Conservation (phyloP, 1,284 basidiomycete species). For the Phellopilus nigrolimitatus region DNA sequence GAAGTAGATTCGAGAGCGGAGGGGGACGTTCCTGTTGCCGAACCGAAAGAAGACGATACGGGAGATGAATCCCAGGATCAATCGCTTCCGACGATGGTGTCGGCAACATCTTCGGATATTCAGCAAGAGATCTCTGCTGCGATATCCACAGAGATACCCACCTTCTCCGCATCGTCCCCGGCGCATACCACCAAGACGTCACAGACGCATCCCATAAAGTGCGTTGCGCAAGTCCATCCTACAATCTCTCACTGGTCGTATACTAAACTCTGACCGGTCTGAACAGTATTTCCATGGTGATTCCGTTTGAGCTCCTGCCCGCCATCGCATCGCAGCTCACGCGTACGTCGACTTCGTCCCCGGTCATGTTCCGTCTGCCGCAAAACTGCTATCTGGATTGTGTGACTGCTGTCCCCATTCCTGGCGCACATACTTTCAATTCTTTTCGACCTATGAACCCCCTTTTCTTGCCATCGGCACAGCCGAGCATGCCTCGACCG, state of each 20-base stretch:
- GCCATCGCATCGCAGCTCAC: constrained; percentile 51
- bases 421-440: constrained; percentile 7
- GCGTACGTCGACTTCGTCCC: constrained; percentile 30
- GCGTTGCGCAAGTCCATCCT: constrained; percentile 22
- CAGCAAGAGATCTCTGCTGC: constrained; percentile 49
- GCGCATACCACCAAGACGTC: constrained; percentile 60
- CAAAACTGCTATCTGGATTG: constrained; percentile 31
- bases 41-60: not conserved
- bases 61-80: too few relatives aligned
- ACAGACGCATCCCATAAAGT: constrained; percentile 83
- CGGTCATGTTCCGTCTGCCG: constrained; percentile 36
- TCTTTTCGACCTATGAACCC: constrained; percentile 13
- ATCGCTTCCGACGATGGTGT: constrained; percentile 25
- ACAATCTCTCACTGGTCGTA: constrained; percentile 21
- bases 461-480: not conserved
- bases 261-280: too few relatives aligned
- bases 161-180: constrained; percentile 11
- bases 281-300: constrained; percentile 57
- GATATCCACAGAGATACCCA: constrained; percentile 29
- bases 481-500: constrained; percentile 3
- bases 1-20: constrained; percentile 16
- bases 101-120: constrained; percentile 30
- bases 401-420: constrained; percentile 22
- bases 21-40: constrained; percentile 6
- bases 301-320: constrained; percentile 56